Conservation (phyloP, 1,284 basidiomycete species). For the Ceratobasidium theobromae region DNA sequence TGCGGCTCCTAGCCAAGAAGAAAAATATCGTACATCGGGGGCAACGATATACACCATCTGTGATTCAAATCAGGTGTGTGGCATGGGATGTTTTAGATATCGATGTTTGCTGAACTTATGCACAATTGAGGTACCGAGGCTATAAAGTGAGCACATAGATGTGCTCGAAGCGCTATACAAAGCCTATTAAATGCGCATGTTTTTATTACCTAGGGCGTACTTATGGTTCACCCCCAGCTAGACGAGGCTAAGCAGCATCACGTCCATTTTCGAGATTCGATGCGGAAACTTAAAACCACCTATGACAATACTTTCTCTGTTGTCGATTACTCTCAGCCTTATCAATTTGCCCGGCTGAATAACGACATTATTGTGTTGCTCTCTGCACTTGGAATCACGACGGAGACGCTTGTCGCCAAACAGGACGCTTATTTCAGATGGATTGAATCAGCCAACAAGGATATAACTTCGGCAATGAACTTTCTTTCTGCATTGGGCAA, state of each 20-base stretch:
- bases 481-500: conserved; percentile 55
- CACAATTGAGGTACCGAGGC: conserved; percentile 57
- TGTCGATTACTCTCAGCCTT: conserved; percentile 61
- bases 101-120: no score
- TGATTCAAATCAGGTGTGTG: conserved; percentile 62
- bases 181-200: neutral
- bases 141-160: conserved; percentile 45
- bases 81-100: no score
- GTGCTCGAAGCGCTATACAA: neutral
- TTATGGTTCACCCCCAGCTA: conserved; percentile 62
- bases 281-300: conserved; percentile 63
- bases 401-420: conserved; percentile 55
- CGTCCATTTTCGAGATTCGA: conserved; percentile 62
- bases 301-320: conserved; percentile 61
- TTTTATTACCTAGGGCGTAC: conserved; percentile 50
- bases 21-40: conserved; percentile 59
- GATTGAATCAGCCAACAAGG: conserved; percentile 52
- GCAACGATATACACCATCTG: conserved; percentile 57
- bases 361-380: conserved; percentile 67
- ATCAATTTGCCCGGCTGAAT: conserved; percentile 62
- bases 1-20: conserved; percentile 52
- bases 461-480: conserved; percentile 54
- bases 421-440: conserved; percentile 60
- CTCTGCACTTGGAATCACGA: conserved; percentile 59
- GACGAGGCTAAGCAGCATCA: conserved; percentile 50